Base-by-base conservation (phyloP, 2,329 filamentous ascomycete species). In the Trichoderma sp. region DNA sequence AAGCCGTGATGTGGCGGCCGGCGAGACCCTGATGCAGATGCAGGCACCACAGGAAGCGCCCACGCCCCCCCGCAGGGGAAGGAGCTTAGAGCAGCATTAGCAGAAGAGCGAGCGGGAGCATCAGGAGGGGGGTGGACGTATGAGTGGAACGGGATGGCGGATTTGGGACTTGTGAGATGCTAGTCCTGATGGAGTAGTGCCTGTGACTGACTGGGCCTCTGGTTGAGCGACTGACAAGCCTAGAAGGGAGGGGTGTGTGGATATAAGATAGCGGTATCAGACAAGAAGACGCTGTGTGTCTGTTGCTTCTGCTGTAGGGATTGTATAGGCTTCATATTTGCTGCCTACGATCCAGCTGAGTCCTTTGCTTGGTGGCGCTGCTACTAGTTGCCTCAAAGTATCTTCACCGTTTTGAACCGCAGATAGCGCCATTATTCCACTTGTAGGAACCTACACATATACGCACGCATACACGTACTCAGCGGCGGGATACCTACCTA, bases 11-110 rank as follows among this genome's bases (percentile, higher is more conserved):
- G 70, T 72, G 70, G 71, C 71, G 71, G 71, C 49, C 71, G 69
- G 62, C 53, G 63, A 70, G 68, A 70, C 62, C 67, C 67, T 69
- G 59, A 47, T 56, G 70, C 71, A 72, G 68, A 47, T 56, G 70
- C 71, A 72, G 68, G 70, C 71, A 72, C 68, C 47, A 56, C 69
- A 68, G 49, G 49, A 35, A 31, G 71, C 69, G 68, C 70, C 61
- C 71, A 59, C 66, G 49, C 68, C 52, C 68, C 66, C 59, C 60
- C 53, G 61, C 61, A 64, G 55, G 67, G 40, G 49, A 57, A 68
- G 43, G 27, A 61, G 49, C 55, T 58, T 27, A 58, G 66, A 61
- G 55, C 40, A 43, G 65, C 68, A 61, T 63, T 67, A 40, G 69
- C 52, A 64, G 62, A 62, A 56, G 68, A 24, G 62, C n/a, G 13